Base-by-base conservation (phyloP, 2,329 filamentous ascomycete genomes). In the Amauroascus niger region DNA sequence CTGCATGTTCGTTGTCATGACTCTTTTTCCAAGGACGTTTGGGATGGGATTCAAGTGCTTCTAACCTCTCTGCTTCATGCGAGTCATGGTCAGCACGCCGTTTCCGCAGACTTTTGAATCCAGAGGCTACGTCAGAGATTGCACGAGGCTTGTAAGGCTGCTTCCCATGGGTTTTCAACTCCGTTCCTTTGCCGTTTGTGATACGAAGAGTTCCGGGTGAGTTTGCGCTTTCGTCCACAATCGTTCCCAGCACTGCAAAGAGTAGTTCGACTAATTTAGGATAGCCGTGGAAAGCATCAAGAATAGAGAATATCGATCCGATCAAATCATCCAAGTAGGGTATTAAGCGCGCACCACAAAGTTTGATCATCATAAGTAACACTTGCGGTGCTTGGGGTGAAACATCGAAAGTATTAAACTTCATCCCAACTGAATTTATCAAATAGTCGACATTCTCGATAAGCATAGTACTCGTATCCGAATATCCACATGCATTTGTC, bases 271-370 rank as follows among this genome's bases (percentile, higher is more conserved):
- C 90, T 54, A 98, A 82, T 16, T 79, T 72, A 0, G 88, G 83
- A 66, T 98, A 97, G 1, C 93, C 93, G 63, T 98, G 93, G 62
- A 93, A 98, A 63, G 88, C 87, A 60, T 96, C 89, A n/a, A 98
- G 73, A 0, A 90, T 88, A 0, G 87, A 86, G 67, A 98, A 97
- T 37, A 98, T 88, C 0, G 88, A 91, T 3, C 84, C 86, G 2
- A 97, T 83, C 0, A 95, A 81, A 64, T 98, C 93, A 64, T 97
- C 91, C 1, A 98, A 74, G 64, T 90, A 96, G 0, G 90, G 89
- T 9, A 98, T 76, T 20, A 98, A 69, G 6, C 77, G 78, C 1
- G 89, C 83, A 0, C 93, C 93, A 16, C 89, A 88, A 13, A 98
- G 78, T 24, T 81, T 83, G 56, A 97, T 83, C 87, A 97, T 94